These are phyloP conservation scores for Leishmania arabica DNA, from an alignment of 208 protist genomes.

Conservation along the genomic window DNA sequence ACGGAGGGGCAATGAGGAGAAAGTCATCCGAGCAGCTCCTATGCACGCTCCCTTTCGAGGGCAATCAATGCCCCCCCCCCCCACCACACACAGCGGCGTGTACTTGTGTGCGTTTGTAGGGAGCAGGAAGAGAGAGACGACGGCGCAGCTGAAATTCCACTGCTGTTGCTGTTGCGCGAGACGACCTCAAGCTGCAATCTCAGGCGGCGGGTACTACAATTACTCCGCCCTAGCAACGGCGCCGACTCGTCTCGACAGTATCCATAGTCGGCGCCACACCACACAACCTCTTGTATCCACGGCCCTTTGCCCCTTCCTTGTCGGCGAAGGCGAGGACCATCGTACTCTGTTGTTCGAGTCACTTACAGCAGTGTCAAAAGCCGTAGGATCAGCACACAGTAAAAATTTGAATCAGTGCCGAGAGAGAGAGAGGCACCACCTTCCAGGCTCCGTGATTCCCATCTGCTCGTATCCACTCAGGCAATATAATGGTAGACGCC, in stretches of 20 bases:
- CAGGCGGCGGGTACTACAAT: background rate
- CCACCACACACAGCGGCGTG: background rate
- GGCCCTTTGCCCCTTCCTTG: background rate
- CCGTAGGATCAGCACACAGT: background rate
- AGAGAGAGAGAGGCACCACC: background rate
- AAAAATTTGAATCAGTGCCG: background rate
- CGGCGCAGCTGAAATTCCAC: background rate
- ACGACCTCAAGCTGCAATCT: background rate
- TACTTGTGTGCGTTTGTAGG: background rate
- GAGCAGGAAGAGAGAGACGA: background rate
- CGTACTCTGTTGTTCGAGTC: background rate
- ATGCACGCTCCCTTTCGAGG: background rate
- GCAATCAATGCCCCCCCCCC: background rate
- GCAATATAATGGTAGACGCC: constrained; percentile 79
- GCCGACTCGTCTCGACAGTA: background rate
- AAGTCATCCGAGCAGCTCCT: too few relatives aligned
- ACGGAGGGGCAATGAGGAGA: background rate
- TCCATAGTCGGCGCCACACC: too few relatives aligned
- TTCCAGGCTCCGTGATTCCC: background rate
- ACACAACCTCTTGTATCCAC: background rate
- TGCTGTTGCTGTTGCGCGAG: background rate
- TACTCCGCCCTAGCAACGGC: background rate
- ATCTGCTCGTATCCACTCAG: constrained; percentile 21
- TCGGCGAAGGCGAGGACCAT: background rate
- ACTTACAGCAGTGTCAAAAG: background rate